Conservation (phyloP, 2,329 filamentous ascomycete species). For the Diplodia mutila region DNA sequence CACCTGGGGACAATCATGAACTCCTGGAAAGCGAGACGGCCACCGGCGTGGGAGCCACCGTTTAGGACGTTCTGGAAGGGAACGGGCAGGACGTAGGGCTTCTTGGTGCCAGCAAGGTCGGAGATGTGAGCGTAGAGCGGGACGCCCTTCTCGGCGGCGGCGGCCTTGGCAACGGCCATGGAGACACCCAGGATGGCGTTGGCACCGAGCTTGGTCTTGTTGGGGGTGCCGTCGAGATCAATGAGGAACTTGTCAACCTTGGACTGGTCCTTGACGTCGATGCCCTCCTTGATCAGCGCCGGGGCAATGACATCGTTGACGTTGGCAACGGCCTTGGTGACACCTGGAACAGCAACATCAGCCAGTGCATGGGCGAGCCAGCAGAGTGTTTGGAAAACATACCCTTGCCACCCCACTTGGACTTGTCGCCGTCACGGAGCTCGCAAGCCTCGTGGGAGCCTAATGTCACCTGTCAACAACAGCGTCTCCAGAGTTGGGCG, state of each 20-base stretch:
- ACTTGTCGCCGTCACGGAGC: constrained; percentile 58
- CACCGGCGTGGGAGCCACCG: constrained; percentile 91
- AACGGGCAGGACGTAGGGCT: constrained; percentile 60
- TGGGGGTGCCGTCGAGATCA: constrained; percentile 60
- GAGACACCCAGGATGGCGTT: constrained; percentile 65
- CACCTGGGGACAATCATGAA: constrained; percentile 59
- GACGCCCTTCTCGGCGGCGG: constrained; percentile 58
- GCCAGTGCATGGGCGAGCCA: not conserved
- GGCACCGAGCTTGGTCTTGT: constrained; percentile 63
- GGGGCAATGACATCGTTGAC: constrained; percentile 60
- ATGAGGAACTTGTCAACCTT: constrained; percentile 59
- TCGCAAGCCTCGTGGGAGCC: constrained; percentile 58
- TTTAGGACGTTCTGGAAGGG: constrained; percentile 65
- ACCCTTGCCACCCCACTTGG: constrained; percentile 59
- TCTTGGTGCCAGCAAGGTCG: constrained; percentile 56
- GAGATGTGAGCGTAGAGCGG: constrained; percentile 63
- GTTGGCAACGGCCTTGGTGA: constrained; percentile 59
- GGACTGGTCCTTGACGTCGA: constrained; percentile 60
- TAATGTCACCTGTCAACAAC: constrained; percentile 30
- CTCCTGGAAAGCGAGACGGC: constrained; percentile 70
- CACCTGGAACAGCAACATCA: constrained; percentile 40
- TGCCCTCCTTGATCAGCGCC: constrained; percentile 56
- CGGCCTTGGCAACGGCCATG: constrained; percentile 63
- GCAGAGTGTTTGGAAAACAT: constrained; percentile 27
- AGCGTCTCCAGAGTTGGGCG: constrained; percentile 19